Evolutionary conservation across 225 moss, liverwort and hornwort species (phyloP), one percentile per base, ranked within the genome.

Genomic region (Lunularia cruciata): DNA sequence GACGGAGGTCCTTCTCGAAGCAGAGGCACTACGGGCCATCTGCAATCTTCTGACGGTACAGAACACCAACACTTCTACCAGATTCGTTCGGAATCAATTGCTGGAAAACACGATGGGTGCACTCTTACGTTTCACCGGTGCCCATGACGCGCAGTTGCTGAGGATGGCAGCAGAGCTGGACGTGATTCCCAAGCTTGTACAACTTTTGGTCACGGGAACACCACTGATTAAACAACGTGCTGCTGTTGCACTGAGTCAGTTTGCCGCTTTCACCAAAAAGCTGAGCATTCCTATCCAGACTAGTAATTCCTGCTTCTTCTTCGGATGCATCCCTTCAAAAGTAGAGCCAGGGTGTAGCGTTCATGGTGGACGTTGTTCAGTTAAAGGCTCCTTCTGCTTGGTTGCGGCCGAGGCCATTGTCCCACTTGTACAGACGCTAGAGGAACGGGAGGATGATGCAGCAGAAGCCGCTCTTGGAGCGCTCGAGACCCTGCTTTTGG

Each of bases 351-450:
- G 82, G 31, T 96, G 95, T 49, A 35, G 14, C 56, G 84, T 96
- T 42, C 95, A 96, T 37, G 80, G 84, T 23, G 90, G 95, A 37
- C 33, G 69, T 15, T 96, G 95, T 62, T 87, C 90, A 1, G 82
- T 89, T 26, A 78, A 65, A 70, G 76, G 81, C 19, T 87, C 95
- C 48, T 92, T 89, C 70, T 96, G 95, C 81, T 81, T 96, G 78
- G 73, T 96, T 57, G 77, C 74, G 61, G 83, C 83, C 63, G 81
- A 89, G 57, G 95, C 95, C 47, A 68, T 96, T 48, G 74, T 53
- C 57, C 95, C 95, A 7, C 85, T 96, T 56, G 85, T 92, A 77
- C 87, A 87, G 66, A 68, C 86, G 56, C 76, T 96, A 73, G 95
- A 96, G 57, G 95, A 96, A 70, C 84, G 58, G 75, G 90, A 89